Evolutionary conservation across 129 eudicot species (phyloP), one percentile per base, ranked within the genome.

Genomic region (Saposhnikovia divaricata): DNA sequence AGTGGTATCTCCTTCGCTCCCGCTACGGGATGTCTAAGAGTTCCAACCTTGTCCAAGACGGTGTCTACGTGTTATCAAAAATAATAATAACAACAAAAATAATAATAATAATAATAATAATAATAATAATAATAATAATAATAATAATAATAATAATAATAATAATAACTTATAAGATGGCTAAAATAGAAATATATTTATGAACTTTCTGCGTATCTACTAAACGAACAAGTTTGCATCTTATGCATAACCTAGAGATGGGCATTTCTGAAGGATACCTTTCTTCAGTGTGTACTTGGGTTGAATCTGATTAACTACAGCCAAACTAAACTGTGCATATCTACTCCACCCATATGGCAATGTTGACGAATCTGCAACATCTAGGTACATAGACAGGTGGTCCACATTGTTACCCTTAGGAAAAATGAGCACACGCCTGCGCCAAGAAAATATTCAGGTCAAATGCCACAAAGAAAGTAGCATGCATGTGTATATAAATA

Each of bases 401-500:
- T 94, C 98, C 86, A 92, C 98, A 83, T 94, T 94, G 86, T 94
- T 94, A 71, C 98, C 98, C 81, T 94, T 91, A 0, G 98, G 98
- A 84, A 94, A 92, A 66, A 92, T 94, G 75, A 94, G 93, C 48
- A 91, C 91, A 53, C 98, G 92, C 98, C 98, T 94, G 90, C 77
- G 48, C 4, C 25, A 71, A 70, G 27, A 21, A 78, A 79, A 73
- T 40, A 43, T 65, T n/a, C 72, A 83, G 59, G 83, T 72, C 44
- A 66, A 21, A 39, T n/a, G 38, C 38, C 55, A 72, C 43, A 69
- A 55, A 42, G 12, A 80, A 40, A 82, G 25, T 21, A 70, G 50
- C 71, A 79, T 37, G 74, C 44, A 68, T 9, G 69, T 61, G 5
- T 12, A 66, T 1, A 65, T 25, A 23, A 6, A 19, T n/a, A 37